Percentiles rank a stretch among this genome's conserved stretches.
phyloP scores from a whole-genome alignment of 306 rosid genomes.

The Purshia tridentata region DNA sequence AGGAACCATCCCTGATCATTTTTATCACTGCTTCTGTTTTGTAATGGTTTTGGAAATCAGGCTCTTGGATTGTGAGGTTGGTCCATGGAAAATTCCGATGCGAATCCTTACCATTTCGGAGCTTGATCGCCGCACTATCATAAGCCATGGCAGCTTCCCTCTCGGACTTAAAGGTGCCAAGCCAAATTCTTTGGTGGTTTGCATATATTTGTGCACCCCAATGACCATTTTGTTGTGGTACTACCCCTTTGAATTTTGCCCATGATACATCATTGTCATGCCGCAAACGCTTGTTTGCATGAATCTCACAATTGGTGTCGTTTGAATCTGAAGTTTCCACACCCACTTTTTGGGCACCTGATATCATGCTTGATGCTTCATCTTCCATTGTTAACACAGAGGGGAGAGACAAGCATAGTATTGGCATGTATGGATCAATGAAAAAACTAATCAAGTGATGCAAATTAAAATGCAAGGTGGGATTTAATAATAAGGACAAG shows the following conservation, averaged over 20 bases:
- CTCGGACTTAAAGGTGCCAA: conserved; percentile 78
- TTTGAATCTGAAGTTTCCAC: conserved; percentile 30
- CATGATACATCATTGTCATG: conserved; percentile 2
- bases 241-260: conserved; percentile 72
- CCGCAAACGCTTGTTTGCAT: conserved; percentile 25
- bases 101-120: conserved; percentile 53
- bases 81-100: conserved; percentile 75
- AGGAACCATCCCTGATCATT: conserved; percentile 86
- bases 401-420: conserved; percentile 7
- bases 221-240: conserved; percentile 79
- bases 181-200: conserved; percentile 84
- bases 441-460: not conserved
- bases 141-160: conserved; percentile 85
- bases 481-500: not conserved
- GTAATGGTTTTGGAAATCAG: conserved; percentile 56
- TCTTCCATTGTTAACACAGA: conserved; percentile 14
- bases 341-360: conserved; percentile 3
- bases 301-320: conserved; percentile 17
- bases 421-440: not conserved
- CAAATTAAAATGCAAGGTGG: not conserved
- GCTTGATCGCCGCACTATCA: conserved; percentile 73
- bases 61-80: conserved; percentile 51
- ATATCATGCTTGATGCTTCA: conserved; percentile 27
- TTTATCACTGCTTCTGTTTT: conserved; percentile 41
- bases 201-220: conserved; percentile 95